Base-by-base conservation (phyloP, 2,329 filamentous ascomycete genomes). In the Amauroascus niger region DNA sequence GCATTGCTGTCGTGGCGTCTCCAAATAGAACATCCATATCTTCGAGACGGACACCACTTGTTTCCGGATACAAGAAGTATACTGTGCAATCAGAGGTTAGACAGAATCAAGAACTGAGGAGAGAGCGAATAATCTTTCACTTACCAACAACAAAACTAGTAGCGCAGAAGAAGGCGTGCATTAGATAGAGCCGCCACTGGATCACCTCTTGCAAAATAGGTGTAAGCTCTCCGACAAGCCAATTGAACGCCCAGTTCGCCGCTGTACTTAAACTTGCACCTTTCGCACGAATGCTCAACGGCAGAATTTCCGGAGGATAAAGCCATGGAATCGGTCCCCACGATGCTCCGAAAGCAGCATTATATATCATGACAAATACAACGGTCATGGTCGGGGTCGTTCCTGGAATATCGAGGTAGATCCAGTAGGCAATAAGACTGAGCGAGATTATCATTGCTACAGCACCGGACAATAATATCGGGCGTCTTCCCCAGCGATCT, bases 291-390 rank as follows among this genome's bases (percentile, higher is more conserved):
- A 97, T 96, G 75, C 89, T 96, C 57, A 98, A 77, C 3, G 93
- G 93, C 41, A 98, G 77, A 72, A 98, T 98, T 77, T 98, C 93
- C n/a, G 93, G 93, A 13, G 93, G 93, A 69, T 97, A 97, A 14
- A 98, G 76, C 93, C 93, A 98, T 7, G 93, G 93, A 57, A 98
- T 95, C 1, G 93, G 93, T 16, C 93, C 93, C 93, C 93, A 98
- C n/a, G 83, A 86, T 66, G 90, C 95, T 46, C 93, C 93, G 68
- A 97, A 98, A 6, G 93, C 87, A 4, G 91, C 93, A 65, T 98
- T 98, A 74, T 97, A 98, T 48, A 96, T 85, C 86, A 97, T 95
- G 66, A 98, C 93, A 64, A 94, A 95, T 49, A 95, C 71, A 48
- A 97, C 93, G 2, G 96, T 93, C 67, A 95, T 71, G 6, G 80